Evolutionary conservation across 116 monocot genomes (phyloP), one percentile per base, ranked within the genome.

Genomic region (Iris pallida): DNA sequence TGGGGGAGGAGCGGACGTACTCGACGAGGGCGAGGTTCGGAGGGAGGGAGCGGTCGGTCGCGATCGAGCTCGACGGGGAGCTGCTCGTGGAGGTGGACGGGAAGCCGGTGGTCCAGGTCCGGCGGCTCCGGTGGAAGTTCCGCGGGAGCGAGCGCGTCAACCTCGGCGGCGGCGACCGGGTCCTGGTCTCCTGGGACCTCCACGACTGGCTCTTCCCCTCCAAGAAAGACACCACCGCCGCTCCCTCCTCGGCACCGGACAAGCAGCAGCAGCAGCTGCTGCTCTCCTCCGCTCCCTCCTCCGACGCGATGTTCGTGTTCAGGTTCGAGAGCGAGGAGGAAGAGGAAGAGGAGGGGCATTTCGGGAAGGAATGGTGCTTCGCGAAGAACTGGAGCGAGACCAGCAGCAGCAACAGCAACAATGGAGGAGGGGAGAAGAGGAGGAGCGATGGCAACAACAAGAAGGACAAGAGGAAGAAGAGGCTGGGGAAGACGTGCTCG

Each of bases 121-220:
- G 71, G 45, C 68, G 83, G 63, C 68, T 89, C 51, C 68, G 78
- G 44, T 89, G 89, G 89, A 85, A 82, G 78, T 89, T 89, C 45
- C 63, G 89, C 13, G 89, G 89, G 17, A 85, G 78, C 67, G 85
- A 83, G 78, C 47, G 64, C 14, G 75, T 86, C 14, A 67, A 73
- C n/a, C 17, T 73, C 16, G 84, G 61, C 53, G 81, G 82, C 65
- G 73, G 67, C 6, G 64, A 53, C 61, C 59, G 65, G 58, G 63
- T 96, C 55, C 86, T 74, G 53, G 64, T 96, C 73, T 91, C 95
- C 6, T 96, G 95, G 95, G 89, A 96, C 77, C 78, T 96, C 11
- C 86, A 91, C 81, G 71, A 77, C 64, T 91, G 88, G 95, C 72
- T 96, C 18, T 96, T 96, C 77, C 64, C 43, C 8, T 53, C 62